Base-by-base conservation (phyloP, 1,284 basidiomycete genomes). In the Rhodotorula sp. region DNA sequence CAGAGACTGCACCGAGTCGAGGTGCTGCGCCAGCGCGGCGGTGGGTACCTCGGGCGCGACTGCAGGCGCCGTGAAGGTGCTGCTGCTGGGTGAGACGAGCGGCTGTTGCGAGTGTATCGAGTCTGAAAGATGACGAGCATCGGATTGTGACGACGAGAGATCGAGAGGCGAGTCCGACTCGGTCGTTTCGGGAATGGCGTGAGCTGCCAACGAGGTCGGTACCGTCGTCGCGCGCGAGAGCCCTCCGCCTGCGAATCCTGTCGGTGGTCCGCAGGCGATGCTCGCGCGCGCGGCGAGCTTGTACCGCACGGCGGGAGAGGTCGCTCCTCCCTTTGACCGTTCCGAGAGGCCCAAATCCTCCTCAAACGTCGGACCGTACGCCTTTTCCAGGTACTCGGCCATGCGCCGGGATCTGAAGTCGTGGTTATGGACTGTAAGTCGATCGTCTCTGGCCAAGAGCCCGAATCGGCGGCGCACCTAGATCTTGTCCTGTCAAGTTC, bases 1-100 rank as follows among this genome's bases (percentile, higher is more conserved):
- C 12, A 75, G 54, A 16, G 67, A 54, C 59, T 75, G 74, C 0
- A 73, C 64, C 18, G 68, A 55, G n/a, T 75, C 71, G 56, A 75
- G 63, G 34, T 75, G 71, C 16, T 59, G 38, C 16, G 59, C 38
- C n/a, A 63, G 62, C 10, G 47, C 49, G 50, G 66, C 61, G 21
- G 50, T 45, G 7, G 57, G n/a, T 18, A 58, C 43, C 3, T 38
- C 55, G 4, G 43, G 38, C 10, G 28, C 21, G n/a, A 38, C 12
- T 23, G 55, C 28, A 15, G 55, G 10, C 38, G 10, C 38, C 12
- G 19, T 10, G 8, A 19, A 1, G 55, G 4, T 16, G 54, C 5
- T 1, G n/a, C 28, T 3, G 43, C 38, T 6, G 45, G 7, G 3
- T 5, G 16, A 28, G 52, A 7, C 6, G 57, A 19, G 10, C 38